Conservation (phyloP, 352 stramenopile species). For the Phytophthora pinifolia region DNA sequence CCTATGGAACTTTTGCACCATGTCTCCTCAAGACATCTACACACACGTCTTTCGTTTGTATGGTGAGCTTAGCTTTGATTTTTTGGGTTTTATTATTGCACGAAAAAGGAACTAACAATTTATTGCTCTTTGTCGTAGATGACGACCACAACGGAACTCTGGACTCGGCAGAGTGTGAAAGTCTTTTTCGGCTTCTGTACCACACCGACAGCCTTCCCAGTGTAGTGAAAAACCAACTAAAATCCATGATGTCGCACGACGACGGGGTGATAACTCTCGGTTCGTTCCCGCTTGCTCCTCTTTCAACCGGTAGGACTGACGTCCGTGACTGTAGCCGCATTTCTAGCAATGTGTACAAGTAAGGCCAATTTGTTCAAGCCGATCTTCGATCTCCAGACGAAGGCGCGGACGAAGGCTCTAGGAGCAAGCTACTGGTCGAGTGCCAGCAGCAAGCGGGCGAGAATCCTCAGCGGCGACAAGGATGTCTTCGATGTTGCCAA, state of each 20-base stretch:
- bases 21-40: constrained; percentile 39
- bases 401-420: constrained; percentile 31
- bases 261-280: constrained; percentile 32
- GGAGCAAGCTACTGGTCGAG: constrained; percentile 37
- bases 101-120: not conserved
- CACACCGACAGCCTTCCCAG: constrained; percentile 42
- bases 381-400: constrained; percentile 41
- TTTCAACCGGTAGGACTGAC: not conserved
- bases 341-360: constrained; percentile 36
- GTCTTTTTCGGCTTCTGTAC: constrained; percentile 53
- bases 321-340: constrained; percentile 31
- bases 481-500: constrained; percentile 34
- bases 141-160: constrained; percentile 48
- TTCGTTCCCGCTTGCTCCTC: not conserved
- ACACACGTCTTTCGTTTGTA: constrained; percentile 51
- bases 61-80: constrained; percentile 18
- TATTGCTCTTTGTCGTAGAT: constrained; percentile 17
- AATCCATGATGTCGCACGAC: constrained; percentile 35
- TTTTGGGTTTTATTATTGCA: not conserved
- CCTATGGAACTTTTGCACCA: constrained; percentile 65
- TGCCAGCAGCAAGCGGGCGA: constrained; percentile 33
- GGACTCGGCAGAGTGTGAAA: constrained; percentile 49
- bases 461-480: constrained; percentile 23
- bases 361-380: constrained; percentile 44
- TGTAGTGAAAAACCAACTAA: constrained; percentile 34